Percentiles rank a stretch among this genome's conserved stretches.
Evolutionary conservation across 768 basidiomycete species (phyloP).

Genomic region (Collybiopsis luxurians): DNA sequence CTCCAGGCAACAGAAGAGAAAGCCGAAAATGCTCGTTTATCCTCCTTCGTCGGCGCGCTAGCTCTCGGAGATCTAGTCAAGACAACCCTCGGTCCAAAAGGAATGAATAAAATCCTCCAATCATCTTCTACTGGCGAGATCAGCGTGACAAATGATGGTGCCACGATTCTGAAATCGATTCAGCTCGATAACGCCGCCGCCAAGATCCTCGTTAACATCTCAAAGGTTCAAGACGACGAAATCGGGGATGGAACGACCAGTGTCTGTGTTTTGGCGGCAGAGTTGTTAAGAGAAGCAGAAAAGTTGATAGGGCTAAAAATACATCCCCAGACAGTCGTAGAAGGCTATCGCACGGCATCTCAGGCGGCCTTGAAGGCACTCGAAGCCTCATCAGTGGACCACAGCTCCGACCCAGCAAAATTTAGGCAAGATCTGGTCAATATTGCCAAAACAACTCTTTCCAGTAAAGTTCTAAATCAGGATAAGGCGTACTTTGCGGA

Average conservation of each 20-base stretch:
- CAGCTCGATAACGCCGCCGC: conserved; percentile 98
- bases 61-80: conserved; percentile 98
- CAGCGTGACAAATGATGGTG: conserved; percentile 98
- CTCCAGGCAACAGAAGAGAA: conserved; percentile 85
- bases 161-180: conserved; percentile 96
- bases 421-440: conserved; percentile 94
- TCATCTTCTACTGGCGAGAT: conserved; percentile 87
- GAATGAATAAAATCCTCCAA: conserved; percentile 99
- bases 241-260: conserved; percentile 94
- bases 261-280: conserved; percentile 90
- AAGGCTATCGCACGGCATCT: conserved; percentile 94
- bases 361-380: conserved; percentile 80
- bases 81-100: conserved; percentile 97
- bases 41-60: conserved; percentile 95
- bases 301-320: conserved; percentile 89
- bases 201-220: conserved; percentile 99
- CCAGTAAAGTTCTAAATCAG: conserved; percentile 93
- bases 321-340: conserved; percentile 97
- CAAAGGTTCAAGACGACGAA: conserved; percentile 99
- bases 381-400: conserved; percentile 78
- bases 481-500: conserved; percentile 99
- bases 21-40: conserved; percentile 96
- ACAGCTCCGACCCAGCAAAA: conserved; percentile 69
- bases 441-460: conserved; percentile 93
- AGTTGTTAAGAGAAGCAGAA: conserved; percentile 92